Evolutionary conservation across 352 stramenopile genomes (phyloP), one percentile per base, ranked within the genome.

Genomic region (Phytophthora multivora): DNA sequence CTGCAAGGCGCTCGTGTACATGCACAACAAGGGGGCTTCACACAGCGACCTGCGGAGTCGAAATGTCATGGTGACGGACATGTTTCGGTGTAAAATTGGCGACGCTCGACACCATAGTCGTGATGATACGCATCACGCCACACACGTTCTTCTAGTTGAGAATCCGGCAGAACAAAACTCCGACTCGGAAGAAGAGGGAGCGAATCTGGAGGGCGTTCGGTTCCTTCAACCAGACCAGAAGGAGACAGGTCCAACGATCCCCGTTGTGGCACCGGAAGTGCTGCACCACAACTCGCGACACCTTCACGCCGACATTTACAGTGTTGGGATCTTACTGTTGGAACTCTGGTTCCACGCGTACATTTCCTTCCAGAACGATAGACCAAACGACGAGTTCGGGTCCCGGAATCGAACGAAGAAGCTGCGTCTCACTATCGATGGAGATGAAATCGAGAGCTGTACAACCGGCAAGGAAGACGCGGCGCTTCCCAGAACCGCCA

Each of bases 41-140:
- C 84, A 93, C 23, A 73, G 72, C 33, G 84, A 93, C 33, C 25
- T 93, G 21, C 82, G 83, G 2, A 89, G 75, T 67, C 76, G 82
- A 33, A 91, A 91, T 56, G 77, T 93, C 23, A 68, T 93, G 19
- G 61, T 91, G 38, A 83, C 74, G 1, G 74, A 83, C 19, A 21
- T 69, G 15, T 80, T 87, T 48, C 55, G 55, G 15, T 84, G 76
- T 66, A 93, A 91, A 51, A 43, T 93, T 47, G 81, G 70, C 16
- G 81, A 90, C 35, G 75, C 83, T 28, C 68, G 77, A 3, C 78
- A 76, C 13, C 45, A 83, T 41, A 71, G 63, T 21, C 61, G 68
- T 18, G 56, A 66, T 45, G 54, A 70, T 11, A 72, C 59, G 2
- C 53, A 71, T 16, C 45, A 63, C 40, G 54, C 53, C 3, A 74